Evolutionary conservation across 441 rosid species (phyloP).

Genomic region (Gossypium lobatum): DNA sequence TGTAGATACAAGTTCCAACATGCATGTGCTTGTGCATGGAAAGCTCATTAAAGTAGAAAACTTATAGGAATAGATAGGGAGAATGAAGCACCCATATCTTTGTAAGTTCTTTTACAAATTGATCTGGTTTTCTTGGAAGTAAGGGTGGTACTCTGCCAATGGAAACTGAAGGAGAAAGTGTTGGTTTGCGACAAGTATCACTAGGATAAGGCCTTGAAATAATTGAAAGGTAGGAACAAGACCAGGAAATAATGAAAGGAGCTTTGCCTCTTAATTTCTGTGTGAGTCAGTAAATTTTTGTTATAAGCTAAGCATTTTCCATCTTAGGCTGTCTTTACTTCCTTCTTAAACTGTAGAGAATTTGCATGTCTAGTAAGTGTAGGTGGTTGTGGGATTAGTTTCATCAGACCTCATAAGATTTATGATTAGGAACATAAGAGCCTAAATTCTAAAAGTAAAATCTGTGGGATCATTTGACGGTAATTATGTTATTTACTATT

Average conservation of each 20-base stretch:
- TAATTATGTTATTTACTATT: neutral
- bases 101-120: neutral
- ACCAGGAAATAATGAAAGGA: neutral
- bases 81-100: neutral
- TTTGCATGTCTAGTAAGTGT: neutral
- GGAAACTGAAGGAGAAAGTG: neutral
- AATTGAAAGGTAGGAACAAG: neutral
- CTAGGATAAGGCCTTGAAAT: neutral
- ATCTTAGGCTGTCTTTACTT: neutral
- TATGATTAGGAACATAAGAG: neutral
- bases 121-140: neutral
- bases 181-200: neutral
- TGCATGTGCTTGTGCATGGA: neutral
- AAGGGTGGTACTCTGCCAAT: neutral
- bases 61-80: neutral
- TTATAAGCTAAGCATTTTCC: neutral
- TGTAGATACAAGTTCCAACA: neutral
- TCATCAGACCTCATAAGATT: neutral
- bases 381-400: neutral
- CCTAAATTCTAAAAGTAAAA: neutral
- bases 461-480: neutral
- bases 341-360: neutral
- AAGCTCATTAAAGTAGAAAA: neutral
- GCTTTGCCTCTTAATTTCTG: neutral
- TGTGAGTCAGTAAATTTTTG: neutral